Base-by-base conservation (phyloP, 805 yeast species). In the Yamadazyma endophytica region DNA sequence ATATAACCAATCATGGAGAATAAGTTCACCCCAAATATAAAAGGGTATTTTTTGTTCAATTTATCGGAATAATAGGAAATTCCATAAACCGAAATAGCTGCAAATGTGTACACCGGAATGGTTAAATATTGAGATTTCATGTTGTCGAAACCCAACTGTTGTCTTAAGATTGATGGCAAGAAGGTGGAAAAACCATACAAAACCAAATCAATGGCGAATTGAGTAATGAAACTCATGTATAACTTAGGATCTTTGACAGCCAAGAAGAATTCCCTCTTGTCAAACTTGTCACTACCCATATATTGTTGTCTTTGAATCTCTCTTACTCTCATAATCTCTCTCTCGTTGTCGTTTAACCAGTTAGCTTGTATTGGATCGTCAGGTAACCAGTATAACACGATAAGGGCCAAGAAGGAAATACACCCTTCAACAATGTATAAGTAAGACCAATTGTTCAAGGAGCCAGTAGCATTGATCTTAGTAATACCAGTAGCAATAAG, bases 401-500 rank as follows among this genome's bases (percentile, higher is more conserved):
- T n/a, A n/a, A n/a, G 0, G 32, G 56, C 52, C 4, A 57, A 63
- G 29, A 49, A 44, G 6, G 62, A 57, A 18, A 59, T 44, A 3
- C 62, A 52, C 24, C 79, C 45, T 47, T 74, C 79, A 16, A 74
- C 57, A 5, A 73, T 61, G 39, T 59, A 74, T 16, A 74, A 54
- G 58, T 70, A 73, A 44, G 72, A 61, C 75, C 76, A 74, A 8
- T 73, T 73, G 24, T 50, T 61, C 43, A 66, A 47, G 6, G 53
- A 36, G 1, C 44, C 43, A 2, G 54, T 41, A 6, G 64, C 67
- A 16, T 52, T 33, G 23, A 54, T 47, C 18, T 51, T 45, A 3
- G 48, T 35, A 29, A 75, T 58, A 13, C 73, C 79, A 36, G 59
- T 65, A 0, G 70, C 66, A 17, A 73, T 58, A 15, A 71, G 50